Evolutionary conservation across 2,329 filamentous ascomycete genomes (phyloP), one percentile per base, ranked within the genome.

Genomic region (Fusarium illudens): DNA sequence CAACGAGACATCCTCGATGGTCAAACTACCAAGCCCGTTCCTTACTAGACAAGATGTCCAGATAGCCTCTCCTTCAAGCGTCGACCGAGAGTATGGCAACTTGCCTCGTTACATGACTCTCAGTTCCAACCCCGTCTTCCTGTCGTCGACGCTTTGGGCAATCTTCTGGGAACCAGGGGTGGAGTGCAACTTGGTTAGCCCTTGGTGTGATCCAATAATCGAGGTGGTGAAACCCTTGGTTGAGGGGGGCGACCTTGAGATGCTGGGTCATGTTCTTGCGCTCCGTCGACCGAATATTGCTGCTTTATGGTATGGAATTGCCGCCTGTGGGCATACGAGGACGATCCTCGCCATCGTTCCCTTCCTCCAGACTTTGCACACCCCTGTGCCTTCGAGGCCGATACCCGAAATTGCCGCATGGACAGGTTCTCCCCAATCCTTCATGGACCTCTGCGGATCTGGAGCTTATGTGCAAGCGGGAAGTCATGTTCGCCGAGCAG

Each of bases 21-120:
- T 57, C 11, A 29, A 57, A 7, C 58, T 61, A 33, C 33, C 25
- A 36, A 61, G 30, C 25, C 51, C 34, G 17, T 37, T 17, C 27
- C 42, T 61, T 29, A 42, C 34, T 10, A 44, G 22, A 27, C 9
- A 32, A 32, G 15, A 52, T 6, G 15, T 44, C 12, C 53, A 4
- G 36, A 12, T 17, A 27, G 19, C 44, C 15, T 57, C 58, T 52
- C 46, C 10, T 51, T 58, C 46, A 2, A 53, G 33, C 46, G 44
- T 62, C 36, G 44, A 58, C 11, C 46, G 13, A 37, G 30, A 58
- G 30, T 37, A 39, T 4, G 27, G 37, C 29, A 58, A 53, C 46
- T 36, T 62, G 27, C 9, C 59, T 42, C 52, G 37, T 12, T 53
- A 48, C 34, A 62, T 62, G 39, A 62, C 59, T 20, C 46, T 62